Evolutionary conservation across 805 yeast species (phyloP), one percentile per base, ranked within the genome.

Genomic region (Zygotorulaspora danielsina): DNA sequence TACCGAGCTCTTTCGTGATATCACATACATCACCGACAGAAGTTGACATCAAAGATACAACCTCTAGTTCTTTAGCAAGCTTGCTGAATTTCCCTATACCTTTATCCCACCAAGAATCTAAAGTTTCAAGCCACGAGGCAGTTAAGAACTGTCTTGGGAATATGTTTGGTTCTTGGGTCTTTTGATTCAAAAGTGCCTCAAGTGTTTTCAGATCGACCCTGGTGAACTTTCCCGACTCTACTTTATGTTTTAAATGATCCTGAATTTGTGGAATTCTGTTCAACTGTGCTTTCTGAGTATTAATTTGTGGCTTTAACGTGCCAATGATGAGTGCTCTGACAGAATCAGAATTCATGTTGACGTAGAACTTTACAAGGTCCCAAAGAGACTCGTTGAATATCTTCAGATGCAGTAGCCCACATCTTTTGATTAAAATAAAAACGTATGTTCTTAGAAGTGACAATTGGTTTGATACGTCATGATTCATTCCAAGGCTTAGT

Each of bases 401-500:
- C 34, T 75, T 78, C 37, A 81, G 62, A 44, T 75, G 72, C 19
- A 78, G 64, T 11, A 79, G 56, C 18, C 86, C 83, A 46, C 74
- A 69, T 26, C 54, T 57, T 45, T 72, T 73, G 21, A 79, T 62
- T 43, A 75, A 64, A 20, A 65, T 67, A 39, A 82, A 74, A 3
- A 82, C 73, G 63, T 67, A 66, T 0, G 43, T 43, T 51, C 79
- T 69, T 31, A 84, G 57, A 1, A 58, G 37, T 7, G 65, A 65
- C 28, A 78, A 71, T 51, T 81, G 79, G 36, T 64, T 65, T 9
- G 67, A 60, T 25, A 84, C 84, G 35, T 81, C 86, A 3, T 81
- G 79, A 51, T 84, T 84, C 19, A 81, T 75, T 1, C 94, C 94
- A 28, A 84, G 59, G 1, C 88, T 78, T 32, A 83, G 71, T 2